A percentile compares a stretch with the other conserved stretches of the same genome.
Evolutionary conservation across 2,329 filamentous ascomycete species (phyloP).

Genomic region (Dothidotthia symphoricarpi): DNA sequence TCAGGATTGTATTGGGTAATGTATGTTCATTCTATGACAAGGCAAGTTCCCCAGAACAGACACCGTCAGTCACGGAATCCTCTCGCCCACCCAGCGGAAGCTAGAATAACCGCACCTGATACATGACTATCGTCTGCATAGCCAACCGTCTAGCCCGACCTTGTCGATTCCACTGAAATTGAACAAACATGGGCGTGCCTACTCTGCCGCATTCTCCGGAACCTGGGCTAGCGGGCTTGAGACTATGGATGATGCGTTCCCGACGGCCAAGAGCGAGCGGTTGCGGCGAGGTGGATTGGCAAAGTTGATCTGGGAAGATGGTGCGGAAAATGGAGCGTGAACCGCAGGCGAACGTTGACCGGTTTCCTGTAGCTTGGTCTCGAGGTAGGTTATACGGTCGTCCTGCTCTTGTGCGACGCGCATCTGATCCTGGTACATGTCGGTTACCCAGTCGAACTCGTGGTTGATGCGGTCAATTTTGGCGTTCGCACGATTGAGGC

Average conservation of each 20-base stretch:
- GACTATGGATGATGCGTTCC: not conserved
- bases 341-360: conserved; percentile 1
- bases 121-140: no score
- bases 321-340: conserved; percentile 14
- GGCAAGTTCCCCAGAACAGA: no score
- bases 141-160: no score
- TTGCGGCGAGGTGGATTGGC: conserved; percentile 9
- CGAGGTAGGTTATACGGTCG: conserved; percentile 31
- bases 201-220: conserved; percentile 6
- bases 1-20: no score
- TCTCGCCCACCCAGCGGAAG: no score
- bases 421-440: conserved; percentile 15
- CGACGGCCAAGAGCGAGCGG: no score
- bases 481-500: conserved; percentile 2
- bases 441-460: conserved; percentile 16
- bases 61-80: no score
- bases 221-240: conserved; percentile 6
- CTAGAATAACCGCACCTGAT: no score
- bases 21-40: no score
- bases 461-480: conserved; percentile 10
- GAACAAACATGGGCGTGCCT: no score
- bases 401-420: conserved; percentile 23
- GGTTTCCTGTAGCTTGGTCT: conserved; percentile 26
- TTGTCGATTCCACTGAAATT: no score
- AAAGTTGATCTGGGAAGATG: conserved; percentile 13